Evolutionary conservation across 768 basidiomycete species (phyloP).

Genomic region (Phylloporus sp.): DNA sequence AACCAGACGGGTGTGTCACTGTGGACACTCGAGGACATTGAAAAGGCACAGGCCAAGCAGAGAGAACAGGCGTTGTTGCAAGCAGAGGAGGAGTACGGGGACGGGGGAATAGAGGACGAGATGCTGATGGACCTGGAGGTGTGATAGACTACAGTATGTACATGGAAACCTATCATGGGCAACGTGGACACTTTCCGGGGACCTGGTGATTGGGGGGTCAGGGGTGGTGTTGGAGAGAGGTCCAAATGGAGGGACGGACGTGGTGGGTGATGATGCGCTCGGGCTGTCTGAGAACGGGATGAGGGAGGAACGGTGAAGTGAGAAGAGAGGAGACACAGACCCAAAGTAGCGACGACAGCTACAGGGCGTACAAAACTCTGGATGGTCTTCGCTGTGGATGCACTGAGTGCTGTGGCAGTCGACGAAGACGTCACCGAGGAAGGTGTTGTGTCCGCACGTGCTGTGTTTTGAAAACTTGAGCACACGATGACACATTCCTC

Average conservation of each 20-base stretch:
- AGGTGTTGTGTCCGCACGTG: slow-evolving; percentile 55
- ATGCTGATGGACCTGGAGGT: slow-evolving; percentile 58
- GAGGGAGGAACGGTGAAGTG: not conserved
- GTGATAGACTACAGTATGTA: slow-evolving; percentile 5
- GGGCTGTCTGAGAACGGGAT: slow-evolving; percentile 42
- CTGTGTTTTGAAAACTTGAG: slow-evolving; percentile 49
- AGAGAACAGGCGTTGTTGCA: slow-evolving; percentile 55
- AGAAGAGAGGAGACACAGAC: slow-evolving; percentile 28
- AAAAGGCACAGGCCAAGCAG: slow-evolving; percentile 81
- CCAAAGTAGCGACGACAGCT: slow-evolving; percentile 56
- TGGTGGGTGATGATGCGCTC: slow-evolving; percentile 44
- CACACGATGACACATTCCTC: slow-evolving; percentile 61
- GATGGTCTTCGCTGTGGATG: slow-evolving; percentile 47
- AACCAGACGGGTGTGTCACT: slow-evolving; percentile 91
- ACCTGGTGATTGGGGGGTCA: slow-evolving; percentile 30
- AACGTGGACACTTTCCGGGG: slow-evolving; percentile 38
- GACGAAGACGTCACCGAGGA: slow-evolving; percentile 38
- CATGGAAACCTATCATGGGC: slow-evolving; percentile 12
- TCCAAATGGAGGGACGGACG: slow-evolving; percentile 34
- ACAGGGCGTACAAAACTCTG: slow-evolving; percentile 42
- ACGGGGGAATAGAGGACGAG: slow-evolving; percentile 64
- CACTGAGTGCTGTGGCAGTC: slow-evolving; percentile 53
- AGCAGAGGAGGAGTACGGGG: slow-evolving; percentile 52
- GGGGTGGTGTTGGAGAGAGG: slow-evolving; percentile 8
- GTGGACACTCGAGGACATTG: slow-evolving; percentile 92